Percentiles rank a stretch among this genome's conserved stretches.
Evolutionary conservation across 2,329 filamentous ascomycete genomes (phyloP).

Genomic region (Colletotrichum aenigma): DNA sequence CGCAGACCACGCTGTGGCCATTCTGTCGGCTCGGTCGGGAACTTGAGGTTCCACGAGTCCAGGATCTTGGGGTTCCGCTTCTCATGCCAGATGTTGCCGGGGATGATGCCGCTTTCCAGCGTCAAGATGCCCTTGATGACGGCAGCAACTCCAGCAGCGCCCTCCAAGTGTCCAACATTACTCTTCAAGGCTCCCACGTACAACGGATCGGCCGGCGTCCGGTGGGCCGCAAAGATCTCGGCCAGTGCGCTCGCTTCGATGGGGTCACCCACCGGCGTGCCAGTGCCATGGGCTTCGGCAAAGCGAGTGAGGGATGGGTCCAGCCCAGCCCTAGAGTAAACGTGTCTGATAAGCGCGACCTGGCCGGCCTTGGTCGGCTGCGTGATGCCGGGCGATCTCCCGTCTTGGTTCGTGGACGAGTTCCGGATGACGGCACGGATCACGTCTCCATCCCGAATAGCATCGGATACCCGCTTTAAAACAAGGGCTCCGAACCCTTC

Average conservation of each 20-base stretch:
- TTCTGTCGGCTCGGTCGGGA: constrained; percentile 30
- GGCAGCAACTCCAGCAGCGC: constrained; percentile 25
- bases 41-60: constrained; percentile 26
- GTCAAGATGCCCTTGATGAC: constrained; percentile 32
- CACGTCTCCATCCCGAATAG: constrained; percentile 44
- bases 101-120: constrained; percentile 35
- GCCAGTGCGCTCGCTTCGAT: constrained; percentile 55
- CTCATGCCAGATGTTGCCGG: constrained; percentile 32
- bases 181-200: constrained; percentile 21
- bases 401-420: constrained; percentile 45
- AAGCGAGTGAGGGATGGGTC: constrained; percentile 30
- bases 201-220: constrained; percentile 36
- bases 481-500: constrained; percentile 56
- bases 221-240: constrained; percentile 42
- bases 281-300: constrained; percentile 56
- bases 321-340: constrained; percentile 35
- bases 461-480: constrained; percentile 53
- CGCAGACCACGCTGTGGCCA: constrained; percentile 40
- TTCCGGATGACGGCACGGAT: constrained; percentile 41
- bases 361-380: constrained; percentile 33
- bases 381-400: constrained; percentile 43
- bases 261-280: constrained; percentile 60
- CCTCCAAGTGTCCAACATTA: constrained; percentile 32
- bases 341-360: constrained; percentile 36
- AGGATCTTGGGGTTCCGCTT: constrained; percentile 32